Evolutionary conservation across 306 rosid species (phyloP), one percentile per base, ranked within the genome.

Genomic region (Delonix regia): DNA sequence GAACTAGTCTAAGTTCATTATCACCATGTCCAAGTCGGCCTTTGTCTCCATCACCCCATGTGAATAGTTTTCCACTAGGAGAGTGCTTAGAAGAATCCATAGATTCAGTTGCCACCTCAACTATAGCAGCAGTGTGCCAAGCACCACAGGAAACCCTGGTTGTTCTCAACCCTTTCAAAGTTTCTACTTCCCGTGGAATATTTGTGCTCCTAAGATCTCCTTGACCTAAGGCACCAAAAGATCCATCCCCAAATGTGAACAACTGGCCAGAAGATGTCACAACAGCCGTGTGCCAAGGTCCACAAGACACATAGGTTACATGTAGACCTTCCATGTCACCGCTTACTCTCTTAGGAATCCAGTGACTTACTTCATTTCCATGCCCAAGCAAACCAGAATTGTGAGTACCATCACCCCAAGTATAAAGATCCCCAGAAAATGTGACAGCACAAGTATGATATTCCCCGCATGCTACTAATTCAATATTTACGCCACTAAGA

Each of bases 11-110:
- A 80, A 91, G 74, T 74, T 86, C 78, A 75, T 64, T 79, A 87
- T 91, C 90, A 64, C 82, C 85, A 73, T 89, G 95, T 82, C 99
- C 99, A 56, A 95, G 98, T 73, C 78, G 95, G 80, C 91, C 85
- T 83, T 91, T 92, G 76, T 95, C 98, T 81, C 99, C 99, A 81
- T 92, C 98, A 12, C 99, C 99, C 99, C 99, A 95, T 53, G 99
- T 95, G 86, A 81, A 95, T 30, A 95, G 83, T 82, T 85, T 91
- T 85, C 97, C 91, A 75, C 74, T 52, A 28, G 87, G 73, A 82
- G 92, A 85, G 82, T 57, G 60, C 8, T 68, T 61, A 56, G 91
- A 86, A 83, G 82, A 82, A 78, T 83, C 90, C 78, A 83, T 53
- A 83, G 79, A 82, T 77, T 92, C 91, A 55, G 78, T 82, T 28